Evolutionary conservation across 2,329 filamentous ascomycete genomes (phyloP), one percentile per base, ranked within the genome.

Genomic region (Parasarocladium wereldwijsianum): DNA sequence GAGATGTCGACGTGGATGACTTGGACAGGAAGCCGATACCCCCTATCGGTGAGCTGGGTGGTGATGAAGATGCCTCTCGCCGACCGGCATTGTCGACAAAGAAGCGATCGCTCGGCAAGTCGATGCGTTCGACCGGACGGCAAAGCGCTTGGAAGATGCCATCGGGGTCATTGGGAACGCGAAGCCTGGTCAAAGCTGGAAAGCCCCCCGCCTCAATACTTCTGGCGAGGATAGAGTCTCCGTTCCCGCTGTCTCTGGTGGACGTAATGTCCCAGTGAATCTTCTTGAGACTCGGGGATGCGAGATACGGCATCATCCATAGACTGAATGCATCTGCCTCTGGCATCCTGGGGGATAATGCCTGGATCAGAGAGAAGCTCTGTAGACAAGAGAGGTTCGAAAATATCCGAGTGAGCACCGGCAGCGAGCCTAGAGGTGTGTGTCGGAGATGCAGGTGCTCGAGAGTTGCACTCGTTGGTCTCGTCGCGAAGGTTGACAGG

Each of bases 61-160:
- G 31, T 6, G 33, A n/a, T n/a, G n/a, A 34, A 12, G 20, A 8
- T 4, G 23, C 28, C 10, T 30, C 28, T 8, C 7, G 7, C 13
- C 28, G 20, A 21, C 18, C 10, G 24, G 26, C 21, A 29, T 31
- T 14, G 25, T 29, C 17, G 29, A 27, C 19, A 13, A 52, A 54
- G 43, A 60, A 64, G 14, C 60, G 59, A 36, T 72, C 66, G 8
- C 50, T 51, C 1, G 64, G 57, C 14, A 66, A 52, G 23, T 71
- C 62, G 13, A 69, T 56, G 17, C 60, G 59, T 17, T 66, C 65
- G 4, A 63, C 54, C 1, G 78, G 78, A 24, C 63, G 65, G 48
- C 80, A 86, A 2, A 84, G 60, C 2, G 59, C 53, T 50, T 86
- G 80, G 37, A 85, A 70, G 6, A 68, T 40, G 16, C 78, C 80